A percentile compares a stretch with the other conserved stretches of the same genome.
Conservation (phyloP, 164 flowering plant genomes). For the Litsea cubeba region DNA sequence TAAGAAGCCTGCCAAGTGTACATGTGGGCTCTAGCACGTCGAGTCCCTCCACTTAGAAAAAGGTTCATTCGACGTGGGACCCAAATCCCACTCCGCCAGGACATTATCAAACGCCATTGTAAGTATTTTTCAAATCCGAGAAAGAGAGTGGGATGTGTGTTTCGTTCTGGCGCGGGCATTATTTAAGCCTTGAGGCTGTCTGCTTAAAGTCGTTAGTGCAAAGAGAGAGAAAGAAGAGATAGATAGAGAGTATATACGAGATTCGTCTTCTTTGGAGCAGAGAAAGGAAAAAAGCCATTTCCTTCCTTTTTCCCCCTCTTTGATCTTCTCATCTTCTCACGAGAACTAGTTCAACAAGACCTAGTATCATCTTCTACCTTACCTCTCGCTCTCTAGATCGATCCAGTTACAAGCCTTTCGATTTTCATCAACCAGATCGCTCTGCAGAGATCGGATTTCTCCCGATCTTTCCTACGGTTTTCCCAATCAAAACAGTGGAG, state of each 20-base stretch:
- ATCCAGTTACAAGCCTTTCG: background rate
- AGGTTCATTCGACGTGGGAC: constrained; percentile 13
- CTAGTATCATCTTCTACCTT: background rate
- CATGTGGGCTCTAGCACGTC: no score
- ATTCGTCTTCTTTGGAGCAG: no score
- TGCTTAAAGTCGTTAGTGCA: background rate
- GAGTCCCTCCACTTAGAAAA: background rate
- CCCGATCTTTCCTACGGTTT: background rate
- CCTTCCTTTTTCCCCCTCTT: background rate
- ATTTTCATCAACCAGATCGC: background rate
- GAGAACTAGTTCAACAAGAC: background rate
- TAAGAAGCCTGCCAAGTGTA: no score
- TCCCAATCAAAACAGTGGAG: background rate
- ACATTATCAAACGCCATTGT: constrained; percentile 19
- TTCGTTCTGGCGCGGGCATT: background rate
- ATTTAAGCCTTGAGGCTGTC: constrained; percentile 2
- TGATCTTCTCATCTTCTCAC: background rate
- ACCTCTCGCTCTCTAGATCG: background rate
- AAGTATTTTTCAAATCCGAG: constrained; percentile 23
- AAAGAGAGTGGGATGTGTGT: background rate
- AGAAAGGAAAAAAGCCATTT: background rate
- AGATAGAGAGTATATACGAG: no score
- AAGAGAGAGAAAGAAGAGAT: background rate
- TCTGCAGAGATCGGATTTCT: background rate
- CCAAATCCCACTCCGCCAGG: constrained; percentile 14